Evolutionary conservation across 495 filamentous ascomycete species (phyloP), one percentile per base, ranked within the genome.

Genomic region (Xylaria bambusicola): DNA sequence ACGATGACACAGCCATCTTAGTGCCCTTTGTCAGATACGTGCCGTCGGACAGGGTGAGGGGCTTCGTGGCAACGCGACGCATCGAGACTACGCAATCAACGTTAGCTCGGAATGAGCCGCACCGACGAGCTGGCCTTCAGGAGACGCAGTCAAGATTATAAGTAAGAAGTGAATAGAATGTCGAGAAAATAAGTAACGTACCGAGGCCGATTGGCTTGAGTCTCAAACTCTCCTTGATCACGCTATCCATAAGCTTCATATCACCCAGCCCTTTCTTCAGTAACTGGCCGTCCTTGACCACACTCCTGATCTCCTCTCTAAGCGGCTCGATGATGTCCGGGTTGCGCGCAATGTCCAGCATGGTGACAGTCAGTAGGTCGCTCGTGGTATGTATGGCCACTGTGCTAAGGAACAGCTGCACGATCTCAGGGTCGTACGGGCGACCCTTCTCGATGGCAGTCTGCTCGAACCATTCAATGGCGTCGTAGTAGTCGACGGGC

Each of bases 201-300:
- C 76, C 29, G 6, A 66, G 42, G 31, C 62, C 61, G 8, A 70
- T 53, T 1, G 76, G 76, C 48, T 77, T 75, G 10, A 78, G 7
- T 0, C 79, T 62, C 59, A 75, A 73, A 15, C 63, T 68, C 58
- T 80, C 79, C 50, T 78, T 80, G 51, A 80, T 41, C 3, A 78
- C 72, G 63, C 74, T 77, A 62, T 83, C 80, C 62, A 85, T 69
- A 44, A 81, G 59, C 61, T 77, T 77, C 68, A 85, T 65, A 58
- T 81, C 83, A 44, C 74, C 70, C 15, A 84, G 58, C 7, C 76
- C 75, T 12, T 71, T 71, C 66, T 80, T 82, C 27, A 75, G 73
- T 68, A 80, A 70, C 6, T 64, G 67, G 31, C 66, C 64, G 7
- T 73, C 61, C 18, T 57, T 45, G 27, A 77, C 64, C 0, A 72